Evolutionary conservation across 2,329 filamentous ascomycete species (phyloP).

Genomic region (Colletotrichum kahawae): DNA sequence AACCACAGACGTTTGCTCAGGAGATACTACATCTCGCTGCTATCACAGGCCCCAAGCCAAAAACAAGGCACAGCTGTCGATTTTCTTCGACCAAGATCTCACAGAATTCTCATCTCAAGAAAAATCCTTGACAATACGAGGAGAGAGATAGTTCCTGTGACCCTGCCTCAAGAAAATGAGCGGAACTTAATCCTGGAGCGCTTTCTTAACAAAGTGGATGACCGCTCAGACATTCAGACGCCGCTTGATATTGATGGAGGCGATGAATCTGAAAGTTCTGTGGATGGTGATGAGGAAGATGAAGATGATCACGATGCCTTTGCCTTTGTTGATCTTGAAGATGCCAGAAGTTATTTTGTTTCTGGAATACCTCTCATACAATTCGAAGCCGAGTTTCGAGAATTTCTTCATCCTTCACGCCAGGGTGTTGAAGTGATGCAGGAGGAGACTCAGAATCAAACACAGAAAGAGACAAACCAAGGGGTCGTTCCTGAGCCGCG

Average conservation of each 20-base stretch:
- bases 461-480: background rate
- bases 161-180: background rate
- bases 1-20: background rate
- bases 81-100: background rate
- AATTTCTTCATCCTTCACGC: background rate
- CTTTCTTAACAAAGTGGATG: background rate
- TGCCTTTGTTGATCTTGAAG: background rate
- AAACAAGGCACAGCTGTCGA: background rate
- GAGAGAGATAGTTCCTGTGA: background rate
- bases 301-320: background rate
- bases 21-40: background rate
- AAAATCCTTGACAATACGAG: background rate
- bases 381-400: background rate
- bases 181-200: background rate
- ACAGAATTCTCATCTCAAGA: background rate
- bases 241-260: background rate
- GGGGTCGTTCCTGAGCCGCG: too few relatives aligned
- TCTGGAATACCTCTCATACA: background rate
- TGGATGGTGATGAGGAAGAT: background rate
- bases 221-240: background rate
- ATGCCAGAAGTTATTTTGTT: background rate
- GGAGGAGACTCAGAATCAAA: background rate
- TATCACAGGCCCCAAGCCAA: background rate
- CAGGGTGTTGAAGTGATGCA: rapidly evolving
- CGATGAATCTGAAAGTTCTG: background rate